phyloP scores from a whole-genome alignment of 2,329 filamentous ascomycete genomes.

The Thielaviopsis ethacetica region DNA sequence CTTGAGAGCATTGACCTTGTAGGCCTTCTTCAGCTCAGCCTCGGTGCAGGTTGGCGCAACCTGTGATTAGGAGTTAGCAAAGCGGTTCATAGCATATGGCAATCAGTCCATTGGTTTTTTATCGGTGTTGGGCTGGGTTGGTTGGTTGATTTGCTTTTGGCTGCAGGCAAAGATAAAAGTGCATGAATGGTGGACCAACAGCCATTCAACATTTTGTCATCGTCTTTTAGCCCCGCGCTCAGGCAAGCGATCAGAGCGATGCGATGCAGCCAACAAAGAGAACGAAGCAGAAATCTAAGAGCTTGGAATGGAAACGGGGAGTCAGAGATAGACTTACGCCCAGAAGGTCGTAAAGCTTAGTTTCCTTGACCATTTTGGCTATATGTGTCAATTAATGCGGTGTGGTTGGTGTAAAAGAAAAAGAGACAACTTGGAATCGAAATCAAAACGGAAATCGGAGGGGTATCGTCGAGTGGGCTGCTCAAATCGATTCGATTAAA shows the following conservation, averaged over 20 bases:
- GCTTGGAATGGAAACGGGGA: not conserved
- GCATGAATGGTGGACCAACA: too few species aligned
- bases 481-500: not conserved
- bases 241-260: slow-evolving; percentile 3
- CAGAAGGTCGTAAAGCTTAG: slow-evolving; percentile 62
- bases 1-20: slow-evolving; percentile 70
- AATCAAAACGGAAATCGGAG: not conserved
- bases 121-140: too few species aligned
- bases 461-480: not conserved
- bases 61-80: slow-evolving; percentile 26
- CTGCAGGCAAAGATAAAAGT: not conserved
- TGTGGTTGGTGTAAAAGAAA: not conserved
- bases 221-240: not conserved
- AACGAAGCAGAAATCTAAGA: not conserved
- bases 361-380: slow-evolving; percentile 54
- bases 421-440: not conserved
- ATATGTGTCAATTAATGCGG: not conserved
- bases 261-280: not conserved
- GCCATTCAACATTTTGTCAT: too few species aligned
- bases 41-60: slow-evolving; percentile 67
- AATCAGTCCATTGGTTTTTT: not conserved
- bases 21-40: slow-evolving; percentile 77
- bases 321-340: slow-evolving; percentile 39
- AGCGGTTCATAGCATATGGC: slow-evolving; percentile 14
- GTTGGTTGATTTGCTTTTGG: too few species aligned